Percentiles rank a stretch among this genome's conserved stretches.
phyloP scores from a whole-genome alignment of 1,284 basidiomycete genomes.

The Phellopilus nigrolimitatus region DNA sequence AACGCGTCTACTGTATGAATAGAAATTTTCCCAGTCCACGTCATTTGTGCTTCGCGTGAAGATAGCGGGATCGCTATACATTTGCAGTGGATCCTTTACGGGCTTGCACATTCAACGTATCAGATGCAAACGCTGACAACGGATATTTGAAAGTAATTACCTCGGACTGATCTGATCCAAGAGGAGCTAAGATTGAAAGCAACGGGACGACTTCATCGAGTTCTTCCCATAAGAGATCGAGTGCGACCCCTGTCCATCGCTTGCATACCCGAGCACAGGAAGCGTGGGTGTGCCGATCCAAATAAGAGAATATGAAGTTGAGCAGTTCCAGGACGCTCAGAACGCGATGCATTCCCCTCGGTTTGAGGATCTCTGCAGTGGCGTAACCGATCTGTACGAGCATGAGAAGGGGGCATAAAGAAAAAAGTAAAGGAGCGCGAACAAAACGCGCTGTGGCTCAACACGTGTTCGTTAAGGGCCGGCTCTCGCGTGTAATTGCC shows the following conservation, averaged over 20 bases:
- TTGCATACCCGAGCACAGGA: slow-evolving; percentile 46
- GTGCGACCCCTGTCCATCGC: slow-evolving; percentile 45
- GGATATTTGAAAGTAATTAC: not conserved
- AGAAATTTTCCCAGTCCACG: slow-evolving; percentile 3
- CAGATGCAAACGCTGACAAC: not conserved
- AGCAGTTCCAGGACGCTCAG: slow-evolving; percentile 50
- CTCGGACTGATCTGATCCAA: slow-evolving; percentile 19
- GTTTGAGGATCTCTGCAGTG: no score
- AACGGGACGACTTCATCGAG: slow-evolving; percentile 41
- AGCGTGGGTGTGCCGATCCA: slow-evolving; percentile 35
- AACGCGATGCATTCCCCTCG: no score
- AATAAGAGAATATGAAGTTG: slow-evolving; percentile 41
- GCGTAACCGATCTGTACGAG: no score
- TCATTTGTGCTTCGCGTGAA: not conserved
- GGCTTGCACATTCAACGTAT: not conserved
- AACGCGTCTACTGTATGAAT: slow-evolving; percentile 6
- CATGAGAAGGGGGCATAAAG: no score
- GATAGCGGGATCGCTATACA: not conserved
- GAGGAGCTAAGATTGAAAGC: slow-evolving; percentile 42
- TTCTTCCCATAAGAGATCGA: slow-evolving; percentile 49
- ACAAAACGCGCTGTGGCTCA: no score
- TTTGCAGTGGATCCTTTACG: no score
- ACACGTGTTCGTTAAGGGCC: no score
- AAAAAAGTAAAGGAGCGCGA: no score
- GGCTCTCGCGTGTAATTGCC: no score